Evolutionary conservation across 371 early-diverging fungal species (phyloP), one percentile per base, ranked within the genome.

Genomic region (Mucor velutinosus): DNA sequence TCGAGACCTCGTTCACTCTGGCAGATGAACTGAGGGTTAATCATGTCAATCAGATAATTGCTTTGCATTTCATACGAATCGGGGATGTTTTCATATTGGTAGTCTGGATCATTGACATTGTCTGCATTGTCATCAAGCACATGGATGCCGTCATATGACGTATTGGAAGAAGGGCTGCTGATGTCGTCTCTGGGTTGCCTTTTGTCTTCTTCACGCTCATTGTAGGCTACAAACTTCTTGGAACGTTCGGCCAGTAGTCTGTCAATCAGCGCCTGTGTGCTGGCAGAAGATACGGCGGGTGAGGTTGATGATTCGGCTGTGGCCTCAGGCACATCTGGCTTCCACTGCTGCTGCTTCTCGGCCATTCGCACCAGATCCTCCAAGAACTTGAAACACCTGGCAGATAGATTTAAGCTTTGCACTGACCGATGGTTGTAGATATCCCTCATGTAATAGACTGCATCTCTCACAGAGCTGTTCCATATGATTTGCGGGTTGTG

Each of bases 1-100:
- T 58, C 64, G 35, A 69, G 49, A 14, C 60, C 64, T 17, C 65
- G 65, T 14, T 75, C 59, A 71, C 64, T 85, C 73, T 77, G 88
- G 73, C 75, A 85, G 66, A 67, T 84, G 39, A 92, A 75, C 64
- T 92, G 92, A 0, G 91, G 89, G 61, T 90, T 84, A 4, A 90
- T 71, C 61, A 88, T 70, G 55, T 86, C 81, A 12, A 90, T 69
- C 17, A 87, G 67, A 62, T 76, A 83, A 27, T 83, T 74, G 62
- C 82, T 82, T 25, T 84, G 81, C 56, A 83, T 76, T 58, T 73
- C 64, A 39, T 83, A 78, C 8, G 67, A 72, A 3, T 74, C 65
- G 5, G 86, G 76, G 14, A 88, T 79, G 58, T 72, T 85, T 61
- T 70, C 58, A 30, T 58, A 58, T n/a, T 70, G 65, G 60, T 64